Percentiles rank a stretch among this genome's conserved stretches.
Conservation (phyloP, 495 filamentous ascomycete species). For the Xylaria grammica region DNA sequence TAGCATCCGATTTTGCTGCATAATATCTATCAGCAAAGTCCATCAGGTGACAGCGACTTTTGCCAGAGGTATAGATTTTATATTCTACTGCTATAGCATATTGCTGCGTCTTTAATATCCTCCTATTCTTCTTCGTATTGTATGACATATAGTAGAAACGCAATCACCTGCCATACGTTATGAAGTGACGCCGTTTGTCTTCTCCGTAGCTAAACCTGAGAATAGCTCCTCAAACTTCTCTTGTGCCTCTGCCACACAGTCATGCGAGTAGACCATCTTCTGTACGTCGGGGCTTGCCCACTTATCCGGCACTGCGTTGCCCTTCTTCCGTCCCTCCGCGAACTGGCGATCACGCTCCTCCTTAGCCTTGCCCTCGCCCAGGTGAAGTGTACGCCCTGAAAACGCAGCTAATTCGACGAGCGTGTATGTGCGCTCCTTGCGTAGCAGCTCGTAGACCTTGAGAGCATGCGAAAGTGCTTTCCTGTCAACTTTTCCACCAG, state of each 20-base stretch:
- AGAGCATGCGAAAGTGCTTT: conserved; percentile 68
- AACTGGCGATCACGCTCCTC: conserved; percentile 78
- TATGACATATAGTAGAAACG: background rate
- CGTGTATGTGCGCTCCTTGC: conserved; percentile 71
- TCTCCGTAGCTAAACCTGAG: conserved; percentile 34
- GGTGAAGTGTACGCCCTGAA: conserved; percentile 69
- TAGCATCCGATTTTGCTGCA: conserved; percentile 7
- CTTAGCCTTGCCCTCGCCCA: conserved; percentile 76
- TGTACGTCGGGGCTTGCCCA: conserved; percentile 80
- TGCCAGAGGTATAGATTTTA: background rate
- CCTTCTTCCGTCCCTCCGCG: conserved; percentile 62
- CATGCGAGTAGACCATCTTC: conserved; percentile 75
- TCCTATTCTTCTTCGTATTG: background rate
- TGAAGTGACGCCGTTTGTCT: conserved; percentile 13
- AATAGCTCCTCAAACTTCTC: conserved; percentile 67
- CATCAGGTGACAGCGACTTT: background rate
- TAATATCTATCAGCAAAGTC: background rate
- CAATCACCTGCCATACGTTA: background rate
- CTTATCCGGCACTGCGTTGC: conserved; percentile 69
- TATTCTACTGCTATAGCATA: background rate
- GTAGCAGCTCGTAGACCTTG: conserved; percentile 71
- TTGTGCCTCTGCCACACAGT: conserved; percentile 65
- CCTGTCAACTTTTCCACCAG: conserved; percentile 38
- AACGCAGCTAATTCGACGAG: conserved; percentile 75
- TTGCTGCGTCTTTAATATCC: background rate